Conservation (phyloP, 345 rosid species). For the Citrus trifoliata region DNA sequence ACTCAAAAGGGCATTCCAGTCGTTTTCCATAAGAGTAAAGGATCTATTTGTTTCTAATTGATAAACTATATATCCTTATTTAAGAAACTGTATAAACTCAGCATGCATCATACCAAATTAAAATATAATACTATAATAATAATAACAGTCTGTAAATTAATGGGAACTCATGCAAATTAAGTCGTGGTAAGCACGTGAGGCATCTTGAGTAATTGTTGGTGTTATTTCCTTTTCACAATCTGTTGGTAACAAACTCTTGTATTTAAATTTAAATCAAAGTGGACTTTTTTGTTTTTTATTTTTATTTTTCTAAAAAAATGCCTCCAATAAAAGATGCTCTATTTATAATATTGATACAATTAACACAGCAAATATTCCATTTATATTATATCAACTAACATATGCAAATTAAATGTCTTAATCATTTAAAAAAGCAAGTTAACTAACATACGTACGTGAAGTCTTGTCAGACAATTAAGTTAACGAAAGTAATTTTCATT, state of each 20-base stretch:
- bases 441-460: no score
- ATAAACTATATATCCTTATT: neutral
- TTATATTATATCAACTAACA: neutral
- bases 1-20: neutral
- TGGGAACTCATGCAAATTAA: neutral
- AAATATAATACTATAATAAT: neutral
- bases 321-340: neutral
- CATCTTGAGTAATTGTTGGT: neutral
- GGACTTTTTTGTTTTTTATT: neutral
- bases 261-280: neutral
- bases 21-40: neutral
- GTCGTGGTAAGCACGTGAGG: neutral
- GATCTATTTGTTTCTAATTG: neutral
- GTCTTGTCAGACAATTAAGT: neutral
- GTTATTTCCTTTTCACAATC: neutral
- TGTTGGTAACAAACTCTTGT: neutral
- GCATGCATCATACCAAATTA: neutral
- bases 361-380: neutral
- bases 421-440: no score
- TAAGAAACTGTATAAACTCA: neutral
- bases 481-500: neutral
- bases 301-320: no score
- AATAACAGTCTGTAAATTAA: neutral
- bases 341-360: neutral
- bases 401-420: neutral